These are phyloP conservation scores for Antitrichia curtipendula DNA, from an alignment of 225 moss, liverwort and hornwort genomes.

Conservation along the genomic window DNA sequence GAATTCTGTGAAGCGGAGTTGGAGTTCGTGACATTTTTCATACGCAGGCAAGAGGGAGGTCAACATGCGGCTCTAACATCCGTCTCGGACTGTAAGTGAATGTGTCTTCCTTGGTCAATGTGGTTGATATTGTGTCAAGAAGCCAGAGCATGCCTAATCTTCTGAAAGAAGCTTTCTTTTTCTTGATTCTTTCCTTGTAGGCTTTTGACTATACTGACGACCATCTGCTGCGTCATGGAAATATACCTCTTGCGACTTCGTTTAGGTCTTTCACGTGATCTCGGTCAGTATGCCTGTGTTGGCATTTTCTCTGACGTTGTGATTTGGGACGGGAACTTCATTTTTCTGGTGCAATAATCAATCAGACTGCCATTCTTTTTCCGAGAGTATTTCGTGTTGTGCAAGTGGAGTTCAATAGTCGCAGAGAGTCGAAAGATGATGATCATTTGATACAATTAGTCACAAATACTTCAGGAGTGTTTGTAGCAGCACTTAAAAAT, in stretches of 20 bases:
- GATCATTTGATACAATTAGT: neutral
- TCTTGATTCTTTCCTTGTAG: neutral
- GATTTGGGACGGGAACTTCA: neutral
- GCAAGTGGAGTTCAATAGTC: neutral
- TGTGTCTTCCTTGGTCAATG: neutral
- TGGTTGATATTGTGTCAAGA: neutral
- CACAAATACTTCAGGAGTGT: neutral
- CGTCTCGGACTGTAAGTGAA: neutral
- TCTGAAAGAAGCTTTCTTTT: neutral
- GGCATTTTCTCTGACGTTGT: neutral
- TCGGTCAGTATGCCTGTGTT: neutral
- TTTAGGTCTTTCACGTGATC: slow-evolving; percentile 1
- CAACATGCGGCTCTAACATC: neutral
- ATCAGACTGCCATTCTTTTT: neutral
- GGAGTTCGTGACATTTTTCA: neutral
- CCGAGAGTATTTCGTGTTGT: neutral
- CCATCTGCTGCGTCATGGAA: neutral
- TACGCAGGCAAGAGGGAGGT: neutral
- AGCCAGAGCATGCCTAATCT: neutral
- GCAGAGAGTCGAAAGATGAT: neutral
- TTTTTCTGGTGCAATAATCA: neutral
- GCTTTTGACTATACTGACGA: neutral
- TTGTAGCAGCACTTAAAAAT: neutral
- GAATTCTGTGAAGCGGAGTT: neutral
- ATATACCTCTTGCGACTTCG: neutral